Percentiles rank a stretch among this genome's conserved stretches.
Conservation (phyloP, 169 alveolate genomes). For the Plasmodium ovale region DNA sequence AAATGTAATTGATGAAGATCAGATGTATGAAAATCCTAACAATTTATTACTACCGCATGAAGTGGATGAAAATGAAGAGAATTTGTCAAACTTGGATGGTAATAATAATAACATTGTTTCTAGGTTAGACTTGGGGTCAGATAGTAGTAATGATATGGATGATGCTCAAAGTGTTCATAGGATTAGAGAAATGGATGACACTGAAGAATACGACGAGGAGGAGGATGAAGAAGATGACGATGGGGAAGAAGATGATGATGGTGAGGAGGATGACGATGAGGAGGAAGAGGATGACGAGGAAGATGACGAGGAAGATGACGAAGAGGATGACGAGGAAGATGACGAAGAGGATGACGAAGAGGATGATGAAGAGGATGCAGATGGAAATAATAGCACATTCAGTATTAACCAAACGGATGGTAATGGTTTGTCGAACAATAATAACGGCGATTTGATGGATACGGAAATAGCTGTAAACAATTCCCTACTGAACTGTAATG, state of each 20-base stretch:
- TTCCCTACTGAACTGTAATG: conserved; percentile 60
- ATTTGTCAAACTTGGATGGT: conserved; percentile 18
- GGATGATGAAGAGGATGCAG: conserved; percentile 20
- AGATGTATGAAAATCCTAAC: conserved; percentile 77
- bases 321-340: conserved; percentile 24
- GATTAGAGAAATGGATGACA: conserved; percentile 62
- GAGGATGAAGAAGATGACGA: conserved; percentile 71
- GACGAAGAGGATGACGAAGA: conserved; percentile 45
- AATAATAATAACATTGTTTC: conserved; percentile 63
- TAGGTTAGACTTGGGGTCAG: conserved; percentile 41
- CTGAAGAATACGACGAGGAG: conserved; percentile 41
- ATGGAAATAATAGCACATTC: conserved; percentile 33
- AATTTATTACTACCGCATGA: conserved; percentile 84
- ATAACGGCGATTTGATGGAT: conserved; percentile 44
- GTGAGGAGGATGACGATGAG: conserved; percentile 31
- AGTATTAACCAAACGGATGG: conserved; percentile 49
- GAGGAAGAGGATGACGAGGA: conserved; percentile 64
- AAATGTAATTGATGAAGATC: conserved; percentile 76
- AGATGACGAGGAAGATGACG: conserved; percentile 49
- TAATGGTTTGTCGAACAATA: conserved; percentile 22
- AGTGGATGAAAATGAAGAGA: conserved; percentile 84
- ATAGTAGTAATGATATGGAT: conserved; percentile 53
- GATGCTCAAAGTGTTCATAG: conserved; percentile 35
- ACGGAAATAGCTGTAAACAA: conserved; percentile 53
- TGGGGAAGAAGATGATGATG: conserved; percentile 63